Base-by-base conservation (phyloP, 495 filamentous ascomycete species). In the Penicillium ochrochloron region DNA sequence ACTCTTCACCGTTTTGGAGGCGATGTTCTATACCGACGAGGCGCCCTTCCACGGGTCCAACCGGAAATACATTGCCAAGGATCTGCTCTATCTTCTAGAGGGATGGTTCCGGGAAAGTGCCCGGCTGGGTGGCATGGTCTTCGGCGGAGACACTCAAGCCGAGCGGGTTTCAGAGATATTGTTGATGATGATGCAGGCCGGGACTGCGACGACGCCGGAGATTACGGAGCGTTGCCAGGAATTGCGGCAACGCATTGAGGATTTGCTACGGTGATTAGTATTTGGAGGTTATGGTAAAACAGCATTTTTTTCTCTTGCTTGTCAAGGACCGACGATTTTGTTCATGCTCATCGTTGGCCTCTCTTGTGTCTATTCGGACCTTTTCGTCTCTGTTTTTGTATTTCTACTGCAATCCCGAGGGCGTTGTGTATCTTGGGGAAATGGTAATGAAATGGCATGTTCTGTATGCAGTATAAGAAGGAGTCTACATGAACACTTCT, bases 21-120 rank as follows among this genome's bases (percentile, higher is more conserved):
- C 80, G 35, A 89, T 96, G 82, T 93, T 89, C 71, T 94, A 94
- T 75, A 85, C 87, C 46, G 89, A 96, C 66, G 91, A 95, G 70
- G 82, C 88, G 8, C 95, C 96, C 0, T 97, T 97, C 76, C 83
- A 86, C 25, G 91, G 89, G 7, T 72, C 79, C 0, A 87, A 86
- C 56, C 83, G 85, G 55, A 81, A 78, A n/a, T 77, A 82, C 58
- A 75, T 92, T 21, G 87, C 86, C 33, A 76, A 76, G 42, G 86
- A 91, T 66, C 83, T 92, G 15, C 71, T 89, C 1, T 87, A 90
- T 70, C 74, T 90, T 23, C 74, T 85, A 15, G 70, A 83, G 37
- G 73, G 77, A 37, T 94, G 91, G 91, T 88, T 86, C 64, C 76
- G 82, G 35, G 82, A 88, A 39, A 88, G 84, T 41, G 76, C 83